Conservation (phyloP, 176 grass and related monocot genomes). For the Melocanna baccifera region DNA sequence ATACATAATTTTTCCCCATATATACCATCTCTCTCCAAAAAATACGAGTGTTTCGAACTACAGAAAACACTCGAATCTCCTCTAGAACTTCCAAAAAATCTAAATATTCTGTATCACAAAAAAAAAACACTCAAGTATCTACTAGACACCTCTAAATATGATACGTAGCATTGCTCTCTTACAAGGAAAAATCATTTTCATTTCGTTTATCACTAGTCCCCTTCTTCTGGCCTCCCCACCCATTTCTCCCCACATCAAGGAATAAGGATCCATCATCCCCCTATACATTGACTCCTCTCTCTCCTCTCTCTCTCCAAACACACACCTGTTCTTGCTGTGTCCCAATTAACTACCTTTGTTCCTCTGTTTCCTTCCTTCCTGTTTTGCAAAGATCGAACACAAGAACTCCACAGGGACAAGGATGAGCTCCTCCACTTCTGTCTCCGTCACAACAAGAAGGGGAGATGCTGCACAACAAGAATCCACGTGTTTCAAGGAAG, state of each 20-base stretch:
- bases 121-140: no score
- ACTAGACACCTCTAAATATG: no score
- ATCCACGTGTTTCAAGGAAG: neutral
- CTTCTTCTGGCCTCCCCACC: neutral
- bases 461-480: neutral
- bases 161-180: no score
- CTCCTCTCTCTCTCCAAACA: neutral
- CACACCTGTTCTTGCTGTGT: neutral
- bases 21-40: no score
- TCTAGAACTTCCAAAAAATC: no score
- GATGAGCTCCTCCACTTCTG: constrained; percentile 23
- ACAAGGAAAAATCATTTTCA: neutral
- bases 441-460: constrained; percentile 7
- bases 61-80: no score
- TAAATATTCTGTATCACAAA: no score
- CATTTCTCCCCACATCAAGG: constrained; percentile 39
- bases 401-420: neutral
- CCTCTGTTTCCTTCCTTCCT: constrained; percentile 12
- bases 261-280: constrained; percentile 40
- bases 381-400: constrained; percentile 6
- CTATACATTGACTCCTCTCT: constrained; percentile 14
- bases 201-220: no score
- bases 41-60: no score
- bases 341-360: constrained; percentile 12
- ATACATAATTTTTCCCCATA: no score